Conservation (phyloP, 1,284 basidiomycete species). For the Gomphus bonarii region DNA sequence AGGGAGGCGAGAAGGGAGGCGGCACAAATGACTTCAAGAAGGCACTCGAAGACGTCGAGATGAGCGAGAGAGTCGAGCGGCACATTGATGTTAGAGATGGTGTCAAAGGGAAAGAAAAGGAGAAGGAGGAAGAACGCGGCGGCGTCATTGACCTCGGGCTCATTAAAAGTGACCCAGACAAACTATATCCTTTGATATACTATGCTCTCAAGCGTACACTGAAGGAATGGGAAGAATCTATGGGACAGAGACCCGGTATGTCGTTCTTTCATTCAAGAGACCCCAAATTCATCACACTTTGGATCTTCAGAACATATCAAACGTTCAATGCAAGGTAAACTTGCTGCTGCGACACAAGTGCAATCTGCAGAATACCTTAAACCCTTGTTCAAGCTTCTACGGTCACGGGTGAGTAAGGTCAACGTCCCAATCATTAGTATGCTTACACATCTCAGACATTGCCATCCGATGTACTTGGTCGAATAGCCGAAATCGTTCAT, state of each 20-base stretch:
- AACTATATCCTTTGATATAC: slow-evolving; percentile 95
- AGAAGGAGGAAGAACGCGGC: slow-evolving; percentile 32
- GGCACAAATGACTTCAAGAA: slow-evolving; percentile 93
- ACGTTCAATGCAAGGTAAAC: slow-evolving; percentile 82
- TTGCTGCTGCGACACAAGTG: slow-evolving; percentile 90
- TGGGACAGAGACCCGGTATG: slow-evolving; percentile 84
- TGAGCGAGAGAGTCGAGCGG: slow-evolving; percentile 56
- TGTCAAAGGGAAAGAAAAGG: slow-evolving; percentile 56
- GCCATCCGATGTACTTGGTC: slow-evolving; percentile 75
- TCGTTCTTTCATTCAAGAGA: slow-evolving; percentile 1
- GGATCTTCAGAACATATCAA: slow-evolving; percentile 51
- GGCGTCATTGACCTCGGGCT: slow-evolving; percentile 69
- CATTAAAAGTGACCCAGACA: slow-evolving; percentile 89
- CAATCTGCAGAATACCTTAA: slow-evolving; percentile 96
- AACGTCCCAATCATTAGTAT: not conserved
- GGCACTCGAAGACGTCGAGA: slow-evolving; percentile 87
- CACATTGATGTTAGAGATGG: slow-evolving; percentile 36
- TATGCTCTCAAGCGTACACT: slow-evolving; percentile 88
- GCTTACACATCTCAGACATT: slow-evolving; percentile 45
- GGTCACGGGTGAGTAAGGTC: slow-evolving; percentile 59
- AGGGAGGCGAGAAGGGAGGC: slow-evolving; percentile 56
- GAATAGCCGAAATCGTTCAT: slow-evolving; percentile 93
- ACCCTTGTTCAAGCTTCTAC: slow-evolving; percentile 86
- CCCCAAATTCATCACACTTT: slow-evolving; percentile 1
- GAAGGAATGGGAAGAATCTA: slow-evolving; percentile 92